Evolutionary conservation across 1,284 basidiomycete species (phyloP).

Genomic region (Wolfiporia cocos): DNA sequence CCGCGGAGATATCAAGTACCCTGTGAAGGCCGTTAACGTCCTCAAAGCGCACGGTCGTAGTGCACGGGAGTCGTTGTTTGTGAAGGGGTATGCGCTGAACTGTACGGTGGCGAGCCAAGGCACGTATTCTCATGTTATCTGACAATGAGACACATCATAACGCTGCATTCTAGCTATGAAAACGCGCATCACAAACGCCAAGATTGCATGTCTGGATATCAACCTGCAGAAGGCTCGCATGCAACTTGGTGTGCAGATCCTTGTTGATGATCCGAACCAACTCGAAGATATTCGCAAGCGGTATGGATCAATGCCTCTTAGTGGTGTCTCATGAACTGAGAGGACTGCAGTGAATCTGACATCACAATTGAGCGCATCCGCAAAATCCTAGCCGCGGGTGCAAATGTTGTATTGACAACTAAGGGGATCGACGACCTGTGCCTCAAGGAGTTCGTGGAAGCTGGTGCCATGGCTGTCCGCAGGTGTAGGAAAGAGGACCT

Average conservation of each 20-base stretch:
- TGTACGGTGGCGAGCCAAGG: conserved; percentile 99
- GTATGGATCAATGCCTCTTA: conserved; percentile 35
- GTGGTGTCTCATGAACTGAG: conserved; percentile 3
- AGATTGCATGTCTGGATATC: conserved; percentile 98
- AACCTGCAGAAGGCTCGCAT: conserved; percentile 97
- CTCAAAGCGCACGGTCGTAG: conserved; percentile 98
- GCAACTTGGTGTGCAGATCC: conserved; percentile 97
- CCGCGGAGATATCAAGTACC: conserved; percentile 97
- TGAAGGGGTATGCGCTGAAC: conserved; percentile 97
- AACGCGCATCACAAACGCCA: conserved; percentile 87
- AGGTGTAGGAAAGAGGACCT: conserved; percentile 98
- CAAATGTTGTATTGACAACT: conserved; percentile 96
- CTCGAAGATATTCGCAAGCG: conserved; percentile 94
- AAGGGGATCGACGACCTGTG: conserved; percentile 99
- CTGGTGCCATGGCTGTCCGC: conserved; percentile 97
- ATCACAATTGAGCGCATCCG: conserved; percentile 95
- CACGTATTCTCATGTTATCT: conserved; percentile 28
- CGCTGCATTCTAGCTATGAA: conserved; percentile 81
- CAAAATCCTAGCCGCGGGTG: conserved; percentile 94
- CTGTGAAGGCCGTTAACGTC: conserved; percentile 99
- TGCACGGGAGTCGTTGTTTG: conserved; percentile 91
- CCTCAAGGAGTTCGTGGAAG: conserved; percentile 98
- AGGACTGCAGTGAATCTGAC: conserved; percentile 76
- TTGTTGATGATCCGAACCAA: conserved; percentile 96
- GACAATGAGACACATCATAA: neutral